Base-by-base conservation (phyloP, 108 stramenopile species). In the Aurantiochytrium sp. region DNA sequence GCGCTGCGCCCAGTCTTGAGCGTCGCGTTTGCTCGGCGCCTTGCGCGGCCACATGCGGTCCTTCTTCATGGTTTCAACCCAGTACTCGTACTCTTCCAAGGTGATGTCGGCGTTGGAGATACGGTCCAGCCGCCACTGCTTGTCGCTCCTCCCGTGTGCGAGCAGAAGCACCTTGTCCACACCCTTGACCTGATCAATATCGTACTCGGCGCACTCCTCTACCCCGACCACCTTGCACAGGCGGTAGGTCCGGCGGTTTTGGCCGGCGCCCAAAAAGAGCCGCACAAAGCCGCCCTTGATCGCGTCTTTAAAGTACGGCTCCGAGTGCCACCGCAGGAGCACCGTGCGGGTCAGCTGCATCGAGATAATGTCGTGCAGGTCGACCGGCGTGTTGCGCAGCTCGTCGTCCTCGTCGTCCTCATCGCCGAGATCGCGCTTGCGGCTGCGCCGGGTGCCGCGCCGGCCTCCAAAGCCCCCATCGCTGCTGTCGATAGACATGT, bases 291-390 rank as follows among this genome's bases (percentile, higher is more conserved):
- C 45, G 45, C 17, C 15, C 59, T 65, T 27, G 42, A 81, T 24
- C n/a, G 19, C 12, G 21, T 42, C 21, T 6, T 41, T 12, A 24
- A 81, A 81, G 24, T 81, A 42, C 30, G 45, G 42, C 73, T 81
- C 73, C 42, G n/a, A 6, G n/a, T 22, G 8, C 73, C 73, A 81
- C 27, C 45, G 21, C 45, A 48, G 8, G 8, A 81, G 45, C 0
- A 81, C 45, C 1, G 73, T 48, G 21, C 73, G 73, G 10, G 73
- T 81, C 27, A 81, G 45, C 39, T 81, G 73, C 73, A 81, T 81
- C 42, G 42, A n/a, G 12, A 81, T 5, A 24, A 48, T 30, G 45
- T 81, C 73, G n/a, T 12, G 21, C n/a, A 81, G 73, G 42, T 81
- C 73, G 6, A 42, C 73, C 45, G 39, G 42, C 12, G 45, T 81